Percentiles rank a stretch among this genome's conserved stretches.
Evolutionary conservation across 352 stramenopile species (phyloP).

Genomic region (Phytophthora litchii): DNA sequence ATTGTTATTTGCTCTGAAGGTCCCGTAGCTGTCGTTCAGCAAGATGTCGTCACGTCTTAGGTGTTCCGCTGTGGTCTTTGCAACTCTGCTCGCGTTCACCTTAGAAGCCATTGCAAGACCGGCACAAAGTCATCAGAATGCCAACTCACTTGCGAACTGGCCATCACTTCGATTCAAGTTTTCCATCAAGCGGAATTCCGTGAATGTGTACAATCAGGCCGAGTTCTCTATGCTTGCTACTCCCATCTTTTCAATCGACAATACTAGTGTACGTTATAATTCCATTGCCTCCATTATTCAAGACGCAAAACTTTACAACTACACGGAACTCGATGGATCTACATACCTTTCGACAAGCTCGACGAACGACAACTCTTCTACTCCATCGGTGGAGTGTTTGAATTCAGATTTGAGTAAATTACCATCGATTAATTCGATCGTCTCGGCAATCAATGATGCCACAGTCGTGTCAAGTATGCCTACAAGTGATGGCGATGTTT

Average conservation of each 20-base stretch:
- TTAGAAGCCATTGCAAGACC: background rate
- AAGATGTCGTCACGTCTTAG: no score
- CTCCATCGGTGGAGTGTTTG: constrained; percentile 20
- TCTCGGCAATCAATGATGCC: constrained; percentile 7
- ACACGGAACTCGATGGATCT: constrained; percentile 28
- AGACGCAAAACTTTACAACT: constrained; percentile 27
- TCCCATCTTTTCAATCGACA: constrained; percentile 13
- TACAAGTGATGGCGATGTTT: background rate
- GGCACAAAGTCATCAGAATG: background rate
- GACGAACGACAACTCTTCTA: background rate
- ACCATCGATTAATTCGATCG: constrained; percentile 15
- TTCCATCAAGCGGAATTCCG: constrained; percentile 37
- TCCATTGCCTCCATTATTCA: constrained; percentile 20
- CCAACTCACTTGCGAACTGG: constrained; percentile 1
- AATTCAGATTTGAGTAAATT: constrained; percentile 10
- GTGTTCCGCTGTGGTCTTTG: no score
- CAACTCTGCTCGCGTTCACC: background rate
- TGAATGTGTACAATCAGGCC: constrained; percentile 33
- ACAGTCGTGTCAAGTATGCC: background rate
- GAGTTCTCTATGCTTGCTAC: constrained; percentile 37
- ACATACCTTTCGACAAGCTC: constrained; percentile 16
- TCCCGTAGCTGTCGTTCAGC: no score
- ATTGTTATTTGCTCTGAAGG: no score
- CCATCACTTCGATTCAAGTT: constrained; percentile 36
- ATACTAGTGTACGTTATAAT: constrained; percentile 31